Evolutionary conservation across 1,284 basidiomycete genomes (phyloP).

Genomic region (Spongiforma sp.): DNA sequence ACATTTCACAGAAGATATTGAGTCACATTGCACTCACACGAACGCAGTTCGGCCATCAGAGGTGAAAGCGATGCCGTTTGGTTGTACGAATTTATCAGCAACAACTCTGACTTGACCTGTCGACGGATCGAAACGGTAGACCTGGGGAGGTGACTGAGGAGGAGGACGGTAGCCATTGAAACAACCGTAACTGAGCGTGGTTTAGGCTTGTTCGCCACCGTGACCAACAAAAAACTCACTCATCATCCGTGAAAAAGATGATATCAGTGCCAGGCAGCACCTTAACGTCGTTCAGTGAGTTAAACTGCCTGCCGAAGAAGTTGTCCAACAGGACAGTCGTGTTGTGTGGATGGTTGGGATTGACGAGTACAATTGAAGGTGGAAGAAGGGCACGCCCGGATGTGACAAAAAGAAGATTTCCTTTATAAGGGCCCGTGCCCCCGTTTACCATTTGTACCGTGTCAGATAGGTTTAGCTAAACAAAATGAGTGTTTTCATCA

Average conservation of each 20-base stretch:
- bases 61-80: conserved; percentile 74
- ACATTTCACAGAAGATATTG: neutral
- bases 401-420: conserved; percentile 66
- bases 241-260: conserved; percentile 71
- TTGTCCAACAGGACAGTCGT: conserved; percentile 70
- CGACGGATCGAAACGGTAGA: conserved; percentile 72
- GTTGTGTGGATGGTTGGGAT: conserved; percentile 66
- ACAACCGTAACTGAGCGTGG: conserved; percentile 58
- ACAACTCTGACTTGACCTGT: conserved; percentile 70
- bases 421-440: conserved; percentile 69
- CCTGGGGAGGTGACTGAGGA: conserved; percentile 71
- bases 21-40: conserved; percentile 52
- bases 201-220: neutral
- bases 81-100: conserved; percentile 67
- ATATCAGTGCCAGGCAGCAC: conserved; percentile 69
- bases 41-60: conserved; percentile 70
- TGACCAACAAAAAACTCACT: conserved; percentile 43
- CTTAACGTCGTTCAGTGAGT: conserved; percentile 81
- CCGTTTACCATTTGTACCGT: conserved; percentile 75
- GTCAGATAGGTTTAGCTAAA: conserved; percentile 53
- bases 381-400: conserved; percentile 70
- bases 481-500: neutral
- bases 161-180: conserved; percentile 66
- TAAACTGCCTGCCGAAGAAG: conserved; percentile 80
- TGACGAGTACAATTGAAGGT: conserved; percentile 66